Percentiles rank a stretch among this genome's conserved stretches.
phyloP scores from a whole-genome alignment of 2,329 filamentous ascomycete genomes.

The Diplodia seriata region DNA sequence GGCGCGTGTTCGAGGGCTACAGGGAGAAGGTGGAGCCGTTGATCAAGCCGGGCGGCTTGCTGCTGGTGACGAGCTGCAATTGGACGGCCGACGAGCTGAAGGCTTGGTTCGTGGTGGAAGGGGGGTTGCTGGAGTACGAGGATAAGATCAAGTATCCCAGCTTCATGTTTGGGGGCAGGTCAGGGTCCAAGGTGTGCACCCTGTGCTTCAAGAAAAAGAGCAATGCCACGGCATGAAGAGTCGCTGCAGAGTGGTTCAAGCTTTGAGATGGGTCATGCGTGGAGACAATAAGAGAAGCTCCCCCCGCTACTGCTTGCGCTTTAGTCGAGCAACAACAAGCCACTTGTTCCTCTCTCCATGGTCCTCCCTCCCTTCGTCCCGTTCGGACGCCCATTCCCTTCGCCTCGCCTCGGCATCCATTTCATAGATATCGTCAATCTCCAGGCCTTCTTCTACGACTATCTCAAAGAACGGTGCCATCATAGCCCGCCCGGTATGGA shows the following conservation, averaged over 20 bases:
- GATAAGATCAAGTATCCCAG: conserved; percentile 79
- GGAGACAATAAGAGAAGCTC: not conserved
- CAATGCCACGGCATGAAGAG: conserved; percentile 15
- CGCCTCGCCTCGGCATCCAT: conserved; percentile 69
- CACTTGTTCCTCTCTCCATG: conserved; percentile 70
- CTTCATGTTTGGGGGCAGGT: conserved; percentile 87
- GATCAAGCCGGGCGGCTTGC: conserved; percentile 72
- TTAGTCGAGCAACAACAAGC: conserved; percentile 64
- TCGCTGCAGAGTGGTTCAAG: not conserved
- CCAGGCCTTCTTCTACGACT: conserved; percentile 58
- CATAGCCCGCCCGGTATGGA: conserved; percentile 73
- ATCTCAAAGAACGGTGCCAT: conserved; percentile 69
- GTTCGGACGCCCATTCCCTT: conserved; percentile 63
- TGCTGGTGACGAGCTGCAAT: conserved; percentile 95
- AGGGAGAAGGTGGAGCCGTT: conserved; percentile 70
- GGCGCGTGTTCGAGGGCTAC: conserved; percentile 77
- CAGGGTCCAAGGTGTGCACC: conserved; percentile 88
- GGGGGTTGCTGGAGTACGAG: conserved; percentile 63
- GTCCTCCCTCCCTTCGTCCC: conserved; percentile 68
- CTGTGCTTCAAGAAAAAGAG: conserved; percentile 72
- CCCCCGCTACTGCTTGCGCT: conserved; percentile 34
- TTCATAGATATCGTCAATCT: conserved; percentile 71
- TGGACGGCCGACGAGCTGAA: conserved; percentile 92
- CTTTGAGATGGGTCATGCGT: not conserved
- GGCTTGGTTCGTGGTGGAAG: conserved; percentile 72